A percentile compares a stretch with the other conserved stretches of the same genome.
Conservation (phyloP, 2,329 filamentous ascomycete species). For the Cladosporium sp. region DNA sequence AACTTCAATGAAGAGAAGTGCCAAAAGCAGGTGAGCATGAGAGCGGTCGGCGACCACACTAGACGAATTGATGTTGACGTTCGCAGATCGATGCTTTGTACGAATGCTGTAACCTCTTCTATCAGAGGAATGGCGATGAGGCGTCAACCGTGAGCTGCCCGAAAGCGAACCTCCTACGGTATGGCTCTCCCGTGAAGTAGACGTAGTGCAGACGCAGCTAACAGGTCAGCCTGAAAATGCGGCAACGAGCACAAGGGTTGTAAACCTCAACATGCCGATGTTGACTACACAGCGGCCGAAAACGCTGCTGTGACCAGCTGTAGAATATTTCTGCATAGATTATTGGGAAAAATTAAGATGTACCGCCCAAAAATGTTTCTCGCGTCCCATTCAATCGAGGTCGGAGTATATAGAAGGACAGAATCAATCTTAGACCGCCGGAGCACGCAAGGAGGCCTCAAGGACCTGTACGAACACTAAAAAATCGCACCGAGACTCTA, state of each 20-base stretch:
- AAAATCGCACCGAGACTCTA: constrained; percentile 98
- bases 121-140: constrained; percentile 70
- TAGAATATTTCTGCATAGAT: not conserved
- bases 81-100: constrained; percentile 76
- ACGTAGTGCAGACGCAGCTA: not conserved
- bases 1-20: constrained; percentile 84
- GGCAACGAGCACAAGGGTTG: constrained; percentile 59
- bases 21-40: constrained; percentile 47
- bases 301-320: not conserved
- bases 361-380: constrained; percentile 41
- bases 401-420: constrained; percentile 58
- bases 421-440: constrained; percentile 83
- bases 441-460: constrained; percentile 86
- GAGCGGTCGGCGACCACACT: not conserved
- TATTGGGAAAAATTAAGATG: constrained; percentile 20
- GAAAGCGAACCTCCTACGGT: constrained; percentile 68
- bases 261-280: constrained; percentile 11
- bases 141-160: constrained; percentile 81
- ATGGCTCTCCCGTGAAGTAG: constrained; percentile 9
- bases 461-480: constrained; percentile 91
- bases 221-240: constrained; percentile 64
- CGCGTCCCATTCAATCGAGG: constrained; percentile 41
- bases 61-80: not conserved
- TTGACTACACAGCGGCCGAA: not conserved
- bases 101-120: constrained; percentile 88